Base-by-base conservation (phyloP, 1,139 yeast genomes). In the Kurtzmaniella quercitrusa region DNA sequence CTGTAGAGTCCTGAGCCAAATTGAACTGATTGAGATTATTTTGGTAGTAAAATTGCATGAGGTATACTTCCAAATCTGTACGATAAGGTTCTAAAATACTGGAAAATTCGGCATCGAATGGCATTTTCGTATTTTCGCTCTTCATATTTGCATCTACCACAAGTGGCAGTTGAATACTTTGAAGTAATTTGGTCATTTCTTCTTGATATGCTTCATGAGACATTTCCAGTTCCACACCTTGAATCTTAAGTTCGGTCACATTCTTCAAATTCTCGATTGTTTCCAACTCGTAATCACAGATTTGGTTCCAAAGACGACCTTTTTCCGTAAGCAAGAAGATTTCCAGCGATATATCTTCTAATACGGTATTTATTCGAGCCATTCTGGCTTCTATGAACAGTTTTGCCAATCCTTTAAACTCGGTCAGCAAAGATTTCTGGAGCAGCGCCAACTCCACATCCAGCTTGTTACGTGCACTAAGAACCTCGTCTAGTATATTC, bases 241-340 rank as follows among this genome's bases (percentile, higher is more conserved):
- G 23, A n/a, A 34, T 19, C 20, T 34, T 19, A 44, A 62, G 63
- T 48, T 71, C 76, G n/a, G 65, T 59, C 42, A 60, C 62, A 41
- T 59, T 57, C 45, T 58, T 62, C 35, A 71, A 59, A 36, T 53
- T 55, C 37, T 62, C 57, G 32, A 71, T 64, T 22, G 67, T 57
- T 36, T 64, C 68, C n/a, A 62, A 51, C 49, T 69, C 74, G 43
- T 57, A 61, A 32, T 52, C 54, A 49, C 56, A 66, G 8, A 66
- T 56, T 39, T 61, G 59, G 20, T 53, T 48, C 77, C 78, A 72
- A 28, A 56, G 54, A 39, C 57, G 56, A 30, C 68, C 73, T 45
- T 64, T 63, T 7, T 61, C 60, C 15, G 48, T 54, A 16, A 65
- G 54, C 26, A 51, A 42, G 40, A 63, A 56, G 17, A 70, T 57